Percentiles rank a stretch among this genome's conserved stretches.
phyloP scores from a whole-genome alignment of 352 stramenopile species.

The Pythium coloratum region DNA sequence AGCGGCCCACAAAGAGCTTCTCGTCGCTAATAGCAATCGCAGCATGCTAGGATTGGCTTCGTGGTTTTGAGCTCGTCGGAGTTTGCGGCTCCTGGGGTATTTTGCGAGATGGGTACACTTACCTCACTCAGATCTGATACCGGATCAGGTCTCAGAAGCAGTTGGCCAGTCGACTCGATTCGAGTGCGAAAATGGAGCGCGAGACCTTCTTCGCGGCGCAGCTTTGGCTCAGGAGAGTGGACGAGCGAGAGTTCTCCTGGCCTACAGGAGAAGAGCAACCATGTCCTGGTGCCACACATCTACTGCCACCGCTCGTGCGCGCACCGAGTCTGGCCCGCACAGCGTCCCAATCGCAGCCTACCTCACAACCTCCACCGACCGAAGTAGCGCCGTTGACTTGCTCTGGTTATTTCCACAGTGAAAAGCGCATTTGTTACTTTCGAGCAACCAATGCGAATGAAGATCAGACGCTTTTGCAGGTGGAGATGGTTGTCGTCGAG shows the following conservation, averaged over 20 bases:
- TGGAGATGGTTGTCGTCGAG: slow-evolving; percentile 26
- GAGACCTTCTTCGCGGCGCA: slow-evolving; percentile 34
- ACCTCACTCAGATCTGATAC: background rate
- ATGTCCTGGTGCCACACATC: background rate
- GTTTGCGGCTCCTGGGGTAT: background rate
- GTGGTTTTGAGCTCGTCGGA: background rate
- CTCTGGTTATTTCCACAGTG: slow-evolving; percentile 43
- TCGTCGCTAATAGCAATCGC: too few species aligned
- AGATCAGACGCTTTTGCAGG: slow-evolving; percentile 36
- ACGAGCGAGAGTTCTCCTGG: slow-evolving; percentile 12
- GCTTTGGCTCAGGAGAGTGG: slow-evolving; percentile 32
- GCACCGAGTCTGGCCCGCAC: background rate
- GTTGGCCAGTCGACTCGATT: background rate
- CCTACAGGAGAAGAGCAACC: background rate
- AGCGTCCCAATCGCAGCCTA: background rate
- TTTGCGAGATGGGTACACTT: slow-evolving; percentile 5
- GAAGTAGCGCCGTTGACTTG: background rate
- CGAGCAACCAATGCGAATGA: slow-evolving; percentile 14
- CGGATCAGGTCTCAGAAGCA: background rate
- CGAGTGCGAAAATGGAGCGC: slow-evolving; percentile 33
- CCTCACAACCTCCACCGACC: background rate
- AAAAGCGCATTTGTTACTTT: slow-evolving; percentile 39
- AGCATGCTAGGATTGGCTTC: background rate
- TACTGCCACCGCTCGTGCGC: slow-evolving; percentile 7
- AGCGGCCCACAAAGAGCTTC: too few species aligned